Conservation (phyloP, 495 filamentous ascomycete genomes). For the Penicillium atrosanguineum region DNA sequence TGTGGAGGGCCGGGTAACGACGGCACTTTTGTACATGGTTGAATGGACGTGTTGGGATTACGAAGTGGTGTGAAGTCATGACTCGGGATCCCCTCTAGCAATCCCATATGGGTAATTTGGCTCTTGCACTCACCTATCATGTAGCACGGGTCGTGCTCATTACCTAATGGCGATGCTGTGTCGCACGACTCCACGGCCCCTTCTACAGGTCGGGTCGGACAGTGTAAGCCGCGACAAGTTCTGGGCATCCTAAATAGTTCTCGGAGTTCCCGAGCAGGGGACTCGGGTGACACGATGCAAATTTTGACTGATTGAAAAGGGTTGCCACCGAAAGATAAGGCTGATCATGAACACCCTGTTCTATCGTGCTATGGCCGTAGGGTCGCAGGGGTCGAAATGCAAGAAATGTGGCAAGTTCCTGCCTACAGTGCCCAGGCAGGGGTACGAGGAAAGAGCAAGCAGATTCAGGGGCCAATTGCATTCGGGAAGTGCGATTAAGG, state of each 20-base stretch:
- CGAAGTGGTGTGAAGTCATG: background rate
- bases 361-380: background rate
- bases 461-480: background rate
- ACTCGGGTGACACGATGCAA: background rate
- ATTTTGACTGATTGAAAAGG: background rate
- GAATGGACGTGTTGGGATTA: background rate
- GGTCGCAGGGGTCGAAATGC: background rate
- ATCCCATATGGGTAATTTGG: too few species aligned
- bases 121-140: too few species aligned
- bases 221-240: background rate
- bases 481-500: background rate
- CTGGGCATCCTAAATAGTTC: background rate
- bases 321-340: background rate
- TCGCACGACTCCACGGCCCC: background rate
- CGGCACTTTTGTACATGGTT: background rate
- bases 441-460: background rate
- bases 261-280: background rate
- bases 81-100: background rate
- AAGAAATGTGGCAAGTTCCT: background rate
- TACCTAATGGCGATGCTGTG: background rate
- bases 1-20: background rate
- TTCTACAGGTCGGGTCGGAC: background rate
- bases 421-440: background rate
- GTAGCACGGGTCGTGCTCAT: background rate
- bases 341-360: background rate